A percentile compares a stretch with the other conserved stretches of the same genome.
These are phyloP conservation scores for Pontederia paniculata DNA, from an alignment of 176 grass and related monocot species.

Conservation along the genomic window DNA sequence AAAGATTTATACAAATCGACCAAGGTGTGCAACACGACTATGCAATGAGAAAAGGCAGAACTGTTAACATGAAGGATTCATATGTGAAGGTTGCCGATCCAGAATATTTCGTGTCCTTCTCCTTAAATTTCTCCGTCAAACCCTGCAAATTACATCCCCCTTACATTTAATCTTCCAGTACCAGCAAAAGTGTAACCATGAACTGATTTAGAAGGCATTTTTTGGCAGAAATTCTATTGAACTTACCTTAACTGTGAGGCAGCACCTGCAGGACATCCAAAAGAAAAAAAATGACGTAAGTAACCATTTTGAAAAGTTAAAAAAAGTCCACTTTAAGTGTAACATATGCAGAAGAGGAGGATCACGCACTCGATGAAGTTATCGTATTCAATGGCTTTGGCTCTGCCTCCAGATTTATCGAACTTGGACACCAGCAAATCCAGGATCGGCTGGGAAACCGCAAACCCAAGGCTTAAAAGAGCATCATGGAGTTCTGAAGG, in stretches of 20 bases:
- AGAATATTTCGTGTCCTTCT: conserved; percentile 55
- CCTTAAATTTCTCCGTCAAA: conserved; percentile 89
- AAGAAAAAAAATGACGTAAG: neutral
- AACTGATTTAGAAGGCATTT: neutral
- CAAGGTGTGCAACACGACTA: no score
- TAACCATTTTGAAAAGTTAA: conserved; percentile 2
- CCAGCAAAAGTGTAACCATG: no score
- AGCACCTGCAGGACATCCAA: conserved; percentile 31
- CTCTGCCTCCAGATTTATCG: conserved; percentile 26
- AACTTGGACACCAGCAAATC: conserved; percentile 63
- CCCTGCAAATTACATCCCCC: conserved; percentile 27
- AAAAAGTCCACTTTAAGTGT: neutral
- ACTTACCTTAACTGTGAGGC: conserved; percentile 76
- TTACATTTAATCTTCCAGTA: no score
- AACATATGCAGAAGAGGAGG: neutral
- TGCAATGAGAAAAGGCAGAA: conserved; percentile 76
- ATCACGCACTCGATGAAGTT: conserved; percentile 78
- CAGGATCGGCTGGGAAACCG: conserved; percentile 56
- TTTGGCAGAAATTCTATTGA: no score
- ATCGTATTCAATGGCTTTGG: conserved; percentile 47
- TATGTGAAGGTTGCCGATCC: conserved; percentile 66
- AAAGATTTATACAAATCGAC: no score
- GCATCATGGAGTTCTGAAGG: conserved; percentile 59
- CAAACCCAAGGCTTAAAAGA: conserved; percentile 64
- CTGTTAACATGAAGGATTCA: conserved; percentile 55